Percentiles rank a stretch among this genome's conserved stretches.
Conservation (phyloP, 768 basidiomycete genomes). For the Boletus speciosus region DNA sequence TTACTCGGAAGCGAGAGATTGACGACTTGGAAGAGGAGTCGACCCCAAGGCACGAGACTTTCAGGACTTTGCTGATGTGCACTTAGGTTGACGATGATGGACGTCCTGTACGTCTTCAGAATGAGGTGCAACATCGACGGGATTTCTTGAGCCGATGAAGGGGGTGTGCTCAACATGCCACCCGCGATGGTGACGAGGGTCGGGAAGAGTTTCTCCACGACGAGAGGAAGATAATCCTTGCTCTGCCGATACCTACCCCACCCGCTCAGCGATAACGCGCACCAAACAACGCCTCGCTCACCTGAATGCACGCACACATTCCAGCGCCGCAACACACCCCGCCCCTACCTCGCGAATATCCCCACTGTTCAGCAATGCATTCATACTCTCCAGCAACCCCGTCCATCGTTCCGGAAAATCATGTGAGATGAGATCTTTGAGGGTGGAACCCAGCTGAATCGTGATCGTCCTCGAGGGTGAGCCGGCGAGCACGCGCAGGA, state of each 20-base stretch:
- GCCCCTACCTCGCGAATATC: slow-evolving; percentile 75
- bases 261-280: slow-evolving; percentile 36
- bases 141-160: slow-evolving; percentile 61
- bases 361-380: slow-evolving; percentile 56
- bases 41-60: slow-evolving; percentile 84
- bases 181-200: slow-evolving; percentile 71
- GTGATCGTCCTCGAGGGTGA: slow-evolving; percentile 67
- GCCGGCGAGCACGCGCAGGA: slow-evolving; percentile 67
- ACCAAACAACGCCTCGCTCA: slow-evolving; percentile 2
- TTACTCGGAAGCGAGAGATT: slow-evolving; percentile 64
- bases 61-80: slow-evolving; percentile 70
- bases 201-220: slow-evolving; percentile 68
- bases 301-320: slow-evolving; percentile 63
- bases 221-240: slow-evolving; percentile 51
- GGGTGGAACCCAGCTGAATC: slow-evolving; percentile 67
- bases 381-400: slow-evolving; percentile 61
- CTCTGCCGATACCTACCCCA: slow-evolving; percentile 64
- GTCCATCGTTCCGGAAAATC: slow-evolving; percentile 84
- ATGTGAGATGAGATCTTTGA: slow-evolving; percentile 69
- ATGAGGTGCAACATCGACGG: slow-evolving; percentile 84
- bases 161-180: slow-evolving; percentile 62
- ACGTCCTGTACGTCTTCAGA: slow-evolving; percentile 82
- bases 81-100: slow-evolving; percentile 71
- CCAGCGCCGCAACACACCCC: slow-evolving; percentile 74
- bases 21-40: slow-evolving; percentile 76